Evolutionary conservation across 768 basidiomycete genomes (phyloP), one percentile per base, ranked within the genome.

Genomic region (Agrocybe chaxingu): DNA sequence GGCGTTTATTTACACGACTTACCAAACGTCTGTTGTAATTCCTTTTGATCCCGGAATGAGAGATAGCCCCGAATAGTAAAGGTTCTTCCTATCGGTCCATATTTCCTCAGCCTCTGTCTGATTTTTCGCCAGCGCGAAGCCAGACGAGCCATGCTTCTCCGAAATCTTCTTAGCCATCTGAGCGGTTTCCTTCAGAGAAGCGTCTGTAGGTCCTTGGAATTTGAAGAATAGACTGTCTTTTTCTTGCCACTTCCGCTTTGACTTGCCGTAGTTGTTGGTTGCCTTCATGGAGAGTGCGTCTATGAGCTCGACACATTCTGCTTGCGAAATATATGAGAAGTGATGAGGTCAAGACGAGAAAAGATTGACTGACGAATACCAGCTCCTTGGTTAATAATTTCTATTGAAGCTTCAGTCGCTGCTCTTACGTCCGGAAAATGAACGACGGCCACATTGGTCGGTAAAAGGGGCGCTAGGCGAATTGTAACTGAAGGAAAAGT

Each of bases 221-320:
- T 92, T 91, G 77, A 95, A 87, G 70, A 91, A 90, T 11, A 95
- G 72, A n/a, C 79, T 81, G 62, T 91, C 88, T 31, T 69, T 71
- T 48, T 77, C 80, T 0, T 78, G 78, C 69, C 83, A 90, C 52
- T 74, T 76, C 35, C 72, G 74, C 29, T 62, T 62, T 18, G 78
- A 82, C 52, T 66, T 73, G 58, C 79, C 80, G 48, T 70, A 77
- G 33, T 70, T 67, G 62, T 86, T 84, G 13, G 74, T 74, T 3
- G 84, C 77, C 16, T 70, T 64, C 80, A 90, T 86, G 62, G 84
- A 81, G 40, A 74, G 67, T 35, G 81, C 77, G 62, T 95, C 92
- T 31, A 89, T 71, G 5, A 92, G 78, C 59, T 94, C 92, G 30
- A 92, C 81, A 49, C 91, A 93, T 73, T 92, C 89, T 84, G 40